Evolutionary conservation across 1,284 basidiomycete genomes (phyloP), one percentile per base, ranked within the genome.

Genomic region (Tylopilus orsonianus): DNA sequence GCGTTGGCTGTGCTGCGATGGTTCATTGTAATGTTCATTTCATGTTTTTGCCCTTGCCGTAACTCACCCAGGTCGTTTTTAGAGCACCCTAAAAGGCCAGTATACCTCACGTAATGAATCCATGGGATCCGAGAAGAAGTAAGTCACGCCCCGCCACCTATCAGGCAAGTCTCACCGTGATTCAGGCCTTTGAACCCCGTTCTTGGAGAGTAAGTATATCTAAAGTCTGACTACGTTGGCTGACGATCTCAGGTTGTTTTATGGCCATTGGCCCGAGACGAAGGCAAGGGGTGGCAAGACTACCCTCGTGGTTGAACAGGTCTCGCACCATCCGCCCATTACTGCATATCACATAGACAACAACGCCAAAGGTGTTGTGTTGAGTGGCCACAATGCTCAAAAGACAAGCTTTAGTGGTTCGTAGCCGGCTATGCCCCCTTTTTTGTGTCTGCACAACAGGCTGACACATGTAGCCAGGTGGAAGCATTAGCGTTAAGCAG

Each of bases 61-160:
- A 44, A 24, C 44, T 53, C 37, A 56, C 43, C 19, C n/a, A 22
- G 13, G 27, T 32, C 4, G 8, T 48, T 16, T 47, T 24, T 54
- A 87, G 84, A 85, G 85, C 58, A 97, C 94, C 0, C 79, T 97
- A 52, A 97, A 95, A 68, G 93, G 92, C 32, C 93, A 97, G 64
- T 97, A 97, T 71, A 97, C 92, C 14, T 91, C 90, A 30, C 78
- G 93, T 49, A 95, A 94, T 63, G 92, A 95, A 74, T 85, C 85
- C 56, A 87, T 92, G 82, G 95, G 95, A 8, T 93, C 90, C 2
- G 95, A 97, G 79, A 99, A 98, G 79, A 99, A 98, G 87, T 87
- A 55, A 41, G 79, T 71, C 5, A 24, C 4, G 20, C 27, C 29
- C 23, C 29, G 14, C 46, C 39, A 13, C 45, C 13, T 41, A 43